Base-by-base conservation (phyloP, 495 filamentous ascomycete genomes). In the Ascobolus immersus region DNA sequence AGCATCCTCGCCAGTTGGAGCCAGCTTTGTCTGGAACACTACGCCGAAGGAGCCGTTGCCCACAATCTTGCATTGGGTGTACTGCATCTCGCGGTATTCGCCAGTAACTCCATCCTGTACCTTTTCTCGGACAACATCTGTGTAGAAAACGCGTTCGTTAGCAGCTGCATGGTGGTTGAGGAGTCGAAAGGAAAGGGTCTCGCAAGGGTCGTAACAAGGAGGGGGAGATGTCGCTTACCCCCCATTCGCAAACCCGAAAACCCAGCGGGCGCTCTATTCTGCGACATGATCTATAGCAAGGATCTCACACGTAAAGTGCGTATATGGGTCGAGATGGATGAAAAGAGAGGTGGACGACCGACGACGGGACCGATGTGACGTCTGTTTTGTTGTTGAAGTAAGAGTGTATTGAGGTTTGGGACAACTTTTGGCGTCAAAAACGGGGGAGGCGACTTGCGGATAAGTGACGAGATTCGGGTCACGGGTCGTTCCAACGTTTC, bases 61-160 rank as follows among this genome's bases (percentile, higher is more conserved):
- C n/a, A 96, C 86, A 41, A 96, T 94, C 60, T 96, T 96, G 60
- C 86, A 96, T 53, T 96, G 86, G 27, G 86, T 94, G 49, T 96
- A 96, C 51, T 86, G 78, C 57, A 96, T 73, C 47, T 96, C 86
- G 52, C 74, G 75, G 38, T 77, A 81, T 50, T 96, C 89, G 32
- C 86, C 86, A 1, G 86, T 94, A 44, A 89, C 59, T 47, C 86
- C 86, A 67, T 96, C 86, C 58, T 96, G 86, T 41, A 96, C 86
- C 60, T 90, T 94, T 58, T 96, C 86, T 45, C 82, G 78, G 47
- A 96, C 80, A 36, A 94, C 77, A 62, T 96, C 86, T 96, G 54
- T 33, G 39, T 38, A 23, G 28, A 34, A 48, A 54, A 38, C 33
- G 33, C 50, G 46, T 41, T 35, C 36, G 39, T 23, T 12, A 14